Percentiles rank a stretch among this genome's conserved stretches.
phyloP scores from a whole-genome alignment of 352 stramenopile genomes.

The Thraustochytrium sp. region DNA sequence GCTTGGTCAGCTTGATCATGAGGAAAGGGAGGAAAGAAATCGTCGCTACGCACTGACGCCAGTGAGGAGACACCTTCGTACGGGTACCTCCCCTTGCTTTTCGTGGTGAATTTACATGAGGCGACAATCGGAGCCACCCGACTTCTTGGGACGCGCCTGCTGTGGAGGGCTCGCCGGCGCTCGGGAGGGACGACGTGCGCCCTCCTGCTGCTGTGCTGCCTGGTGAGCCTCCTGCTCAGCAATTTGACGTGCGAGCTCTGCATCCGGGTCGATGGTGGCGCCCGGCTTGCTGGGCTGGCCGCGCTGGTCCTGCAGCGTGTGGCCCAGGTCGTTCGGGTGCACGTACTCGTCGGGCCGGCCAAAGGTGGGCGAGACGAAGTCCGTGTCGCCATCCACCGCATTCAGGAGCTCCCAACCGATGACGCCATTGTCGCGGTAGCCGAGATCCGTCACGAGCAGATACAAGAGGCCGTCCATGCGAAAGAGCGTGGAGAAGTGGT shows the following conservation, averaged over 20 bases:
- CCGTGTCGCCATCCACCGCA: conserved; percentile 64
- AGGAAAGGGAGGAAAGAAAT: too few species aligned
- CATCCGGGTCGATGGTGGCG: conserved; percentile 58
- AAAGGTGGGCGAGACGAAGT: conserved; percentile 34
- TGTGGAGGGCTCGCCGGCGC: too few species aligned
- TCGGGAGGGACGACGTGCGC: too few species aligned
- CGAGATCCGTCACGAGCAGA: conserved; percentile 91
- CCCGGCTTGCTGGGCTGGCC: neutral
- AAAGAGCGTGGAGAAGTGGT: conserved; percentile 95
- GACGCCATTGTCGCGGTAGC: conserved; percentile 82
- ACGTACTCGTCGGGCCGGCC: conserved; percentile 16
- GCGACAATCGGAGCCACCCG: too few species aligned
- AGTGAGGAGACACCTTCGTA: too few species aligned
- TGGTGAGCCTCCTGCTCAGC: conserved; percentile 66
- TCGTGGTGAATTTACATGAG: too few species aligned
- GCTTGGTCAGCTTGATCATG: too few species aligned
- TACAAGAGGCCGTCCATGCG: conserved; percentile 87
- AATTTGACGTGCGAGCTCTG: conserved; percentile 63
- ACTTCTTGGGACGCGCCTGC: too few species aligned
- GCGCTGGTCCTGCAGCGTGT: neutral
- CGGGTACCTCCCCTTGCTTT: too few species aligned
- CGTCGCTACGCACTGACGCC: too few species aligned
- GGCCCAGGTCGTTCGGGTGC: conserved; percentile 16
- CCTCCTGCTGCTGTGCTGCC: too few species aligned
- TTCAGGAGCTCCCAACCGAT: conserved; percentile 92